phyloP scores from a whole-genome alignment of 2,329 filamentous ascomycete genomes.

The Diplodia intermedia region DNA sequence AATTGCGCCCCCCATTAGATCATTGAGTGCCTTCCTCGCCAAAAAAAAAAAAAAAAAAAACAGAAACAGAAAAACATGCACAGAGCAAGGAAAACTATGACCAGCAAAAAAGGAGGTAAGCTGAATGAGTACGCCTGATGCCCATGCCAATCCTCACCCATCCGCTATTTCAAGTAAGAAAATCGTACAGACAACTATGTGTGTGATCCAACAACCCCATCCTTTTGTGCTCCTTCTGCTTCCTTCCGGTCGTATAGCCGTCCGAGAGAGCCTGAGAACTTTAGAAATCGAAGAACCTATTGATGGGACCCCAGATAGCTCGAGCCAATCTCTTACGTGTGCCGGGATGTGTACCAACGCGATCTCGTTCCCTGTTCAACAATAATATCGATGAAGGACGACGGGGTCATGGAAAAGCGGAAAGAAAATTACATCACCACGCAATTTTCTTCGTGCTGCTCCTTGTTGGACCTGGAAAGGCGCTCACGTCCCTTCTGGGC shows the following conservation, averaged over 20 bases:
- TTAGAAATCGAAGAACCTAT: background rate
- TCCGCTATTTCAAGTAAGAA: background rate
- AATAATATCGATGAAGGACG: slow-evolving; percentile 2
- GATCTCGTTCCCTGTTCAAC: background rate
- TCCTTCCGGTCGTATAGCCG: background rate
- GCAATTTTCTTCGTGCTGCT: slow-evolving; percentile 89
- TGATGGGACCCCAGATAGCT: background rate
- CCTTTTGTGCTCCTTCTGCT: slow-evolving; percentile 4
- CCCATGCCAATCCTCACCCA: slow-evolving; percentile 1
- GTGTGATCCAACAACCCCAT: background rate
- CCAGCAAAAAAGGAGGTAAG: background rate
- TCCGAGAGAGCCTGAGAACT: background rate
- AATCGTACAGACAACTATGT: slow-evolving; percentile 12
- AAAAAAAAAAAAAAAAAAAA: background rate
- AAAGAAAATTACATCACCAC: slow-evolving; percentile 71
- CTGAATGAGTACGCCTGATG: background rate
- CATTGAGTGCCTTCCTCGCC: background rate
- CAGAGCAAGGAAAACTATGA: background rate
- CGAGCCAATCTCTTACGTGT: background rate
- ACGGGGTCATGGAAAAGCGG: background rate
- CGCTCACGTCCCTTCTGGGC: slow-evolving; percentile 76
- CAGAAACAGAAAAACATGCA: background rate
- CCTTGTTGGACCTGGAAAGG: slow-evolving; percentile 81
- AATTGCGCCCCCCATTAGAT: slow-evolving; percentile 5
- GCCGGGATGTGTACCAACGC: background rate